A percentile compares a stretch with the other conserved stretches of the same genome.
These are phyloP conservation scores for Pythium plurisporium DNA, from an alignment of 352 stramenopile species.

Conservation along the genomic window DNA sequence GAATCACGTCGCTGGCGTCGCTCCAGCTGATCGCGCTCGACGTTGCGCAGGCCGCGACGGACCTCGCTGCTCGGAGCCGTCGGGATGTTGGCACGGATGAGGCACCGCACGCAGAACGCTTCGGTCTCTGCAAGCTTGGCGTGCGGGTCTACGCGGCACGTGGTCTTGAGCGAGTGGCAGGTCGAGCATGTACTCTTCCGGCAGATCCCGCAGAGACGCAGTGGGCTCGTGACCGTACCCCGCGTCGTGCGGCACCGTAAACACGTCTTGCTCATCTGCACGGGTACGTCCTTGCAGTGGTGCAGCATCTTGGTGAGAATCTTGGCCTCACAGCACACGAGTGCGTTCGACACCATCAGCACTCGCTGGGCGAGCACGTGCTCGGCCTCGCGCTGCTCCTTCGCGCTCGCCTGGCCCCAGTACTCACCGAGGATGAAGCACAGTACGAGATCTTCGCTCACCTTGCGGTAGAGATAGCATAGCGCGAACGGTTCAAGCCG, in stretches of 20 bases:
- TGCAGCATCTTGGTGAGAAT: slow-evolving; percentile 31
- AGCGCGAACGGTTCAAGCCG: slow-evolving; percentile 34
- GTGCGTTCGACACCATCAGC: slow-evolving; percentile 31
- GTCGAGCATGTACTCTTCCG: slow-evolving; percentile 33
- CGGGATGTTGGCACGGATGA: slow-evolving; percentile 25
- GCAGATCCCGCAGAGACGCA: slow-evolving; percentile 40
- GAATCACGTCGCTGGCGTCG: neutral
- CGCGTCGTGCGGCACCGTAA: slow-evolving; percentile 30
- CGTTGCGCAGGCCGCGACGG: neutral
- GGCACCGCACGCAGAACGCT: slow-evolving; percentile 40
- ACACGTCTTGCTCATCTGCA: slow-evolving; percentile 29
- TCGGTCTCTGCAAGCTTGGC: slow-evolving; percentile 31
- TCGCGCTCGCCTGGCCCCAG: slow-evolving; percentile 22
- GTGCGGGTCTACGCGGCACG: slow-evolving; percentile 33
- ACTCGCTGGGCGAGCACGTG: slow-evolving; percentile 34
- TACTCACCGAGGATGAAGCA: slow-evolving; percentile 53
- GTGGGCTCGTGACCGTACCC: slow-evolving; percentile 27
- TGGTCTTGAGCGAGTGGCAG: slow-evolving; percentile 28
- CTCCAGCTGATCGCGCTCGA: neutral
- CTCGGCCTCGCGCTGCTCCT: slow-evolving; percentile 29
- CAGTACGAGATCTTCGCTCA: slow-evolving; percentile 50
- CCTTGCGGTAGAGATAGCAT: slow-evolving; percentile 46
- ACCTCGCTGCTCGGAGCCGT: neutral
- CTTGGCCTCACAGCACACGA: slow-evolving; percentile 36
- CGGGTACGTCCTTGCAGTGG: slow-evolving; percentile 26